Conservation (phyloP, 306 rosid species). For the Sindora glabra region DNA sequence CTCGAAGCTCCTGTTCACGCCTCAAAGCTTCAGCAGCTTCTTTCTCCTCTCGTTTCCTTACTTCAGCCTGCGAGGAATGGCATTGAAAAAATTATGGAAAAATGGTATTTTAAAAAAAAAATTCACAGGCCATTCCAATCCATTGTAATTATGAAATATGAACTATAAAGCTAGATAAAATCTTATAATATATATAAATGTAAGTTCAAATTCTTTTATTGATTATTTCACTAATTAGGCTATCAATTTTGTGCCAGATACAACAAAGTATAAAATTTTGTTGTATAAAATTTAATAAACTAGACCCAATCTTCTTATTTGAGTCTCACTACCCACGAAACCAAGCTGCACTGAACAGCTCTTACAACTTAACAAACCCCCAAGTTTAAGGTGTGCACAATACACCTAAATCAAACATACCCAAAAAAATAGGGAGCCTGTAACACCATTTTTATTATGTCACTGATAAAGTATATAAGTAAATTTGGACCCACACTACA, state of each 20-base stretch:
- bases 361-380: constrained; percentile 1
- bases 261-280: constrained; percentile 1
- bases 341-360: constrained; percentile 1
- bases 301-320: constrained; percentile 6
- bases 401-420: neutral
- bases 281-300: too few species aligned
- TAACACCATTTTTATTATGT: neutral
- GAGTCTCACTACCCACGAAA: constrained; percentile 1
- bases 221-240: neutral
- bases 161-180: too few species aligned
- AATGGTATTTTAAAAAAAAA: too few species aligned
- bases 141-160: too few species aligned
- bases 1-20: constrained; percentile 94
- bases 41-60: constrained; percentile 86
- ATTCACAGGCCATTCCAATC: constrained; percentile 1
- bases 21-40: constrained; percentile 97
- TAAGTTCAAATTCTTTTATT: too few species aligned
- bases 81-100: too few species aligned
- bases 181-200: too few species aligned
- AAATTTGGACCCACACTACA: neutral
- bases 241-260: neutral
- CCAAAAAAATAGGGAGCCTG: neutral
- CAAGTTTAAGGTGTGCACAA: neutral
- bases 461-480: neutral
- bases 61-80: constrained; percentile 56